Percentiles rank a stretch among this genome's conserved stretches.
Evolutionary conservation across 2,329 filamentous ascomycete species (phyloP).

Genomic region (Colletotrichum nymphaeae): DNA sequence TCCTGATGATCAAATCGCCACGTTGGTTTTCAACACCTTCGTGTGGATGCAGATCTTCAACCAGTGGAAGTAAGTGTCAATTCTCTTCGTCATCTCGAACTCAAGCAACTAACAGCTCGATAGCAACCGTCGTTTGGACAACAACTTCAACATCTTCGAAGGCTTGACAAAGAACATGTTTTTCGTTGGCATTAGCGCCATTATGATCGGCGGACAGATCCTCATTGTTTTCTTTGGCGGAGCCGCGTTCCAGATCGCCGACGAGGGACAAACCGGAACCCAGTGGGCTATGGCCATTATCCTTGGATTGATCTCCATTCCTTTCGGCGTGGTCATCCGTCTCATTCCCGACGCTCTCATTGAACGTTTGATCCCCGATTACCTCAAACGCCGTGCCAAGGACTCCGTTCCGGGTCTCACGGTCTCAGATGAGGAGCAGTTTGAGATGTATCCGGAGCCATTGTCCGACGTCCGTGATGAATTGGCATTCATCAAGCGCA

Average conservation of each 20-base stretch:
- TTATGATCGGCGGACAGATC: conserved; percentile 91
- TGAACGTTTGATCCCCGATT: conserved; percentile 62
- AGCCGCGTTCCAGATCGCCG: conserved; percentile 78
- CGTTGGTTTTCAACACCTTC: conserved; percentile 96
- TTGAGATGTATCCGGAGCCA: conserved; percentile 76
- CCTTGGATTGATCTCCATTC: conserved; percentile 86
- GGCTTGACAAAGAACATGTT: conserved; percentile 87
- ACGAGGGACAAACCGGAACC: conserved; percentile 69
- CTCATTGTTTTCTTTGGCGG: conserved; percentile 92
- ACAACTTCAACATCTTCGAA: conserved; percentile 95
- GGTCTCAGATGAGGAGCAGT: conserved; percentile 74
- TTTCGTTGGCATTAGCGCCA: conserved; percentile 85
- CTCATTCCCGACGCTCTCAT: conserved; percentile 81
- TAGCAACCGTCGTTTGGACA: conserved; percentile 91
- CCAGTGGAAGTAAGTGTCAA: conserved; percentile 82
- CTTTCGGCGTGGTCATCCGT: conserved; percentile 83
- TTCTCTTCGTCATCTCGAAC: conserved; percentile 10
- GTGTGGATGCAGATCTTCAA: conserved; percentile 99
- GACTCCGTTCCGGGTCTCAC: conserved; percentile 64
- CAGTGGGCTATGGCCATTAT: conserved; percentile 92
- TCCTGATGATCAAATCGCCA: conserved; percentile 67
- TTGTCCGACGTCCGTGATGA: conserved; percentile 83
- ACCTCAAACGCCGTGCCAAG: conserved; percentile 60
- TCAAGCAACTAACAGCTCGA: conserved; percentile 36
- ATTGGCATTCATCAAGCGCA: conserved; percentile 81